Conservation (phyloP, 306 rosid genomes). For the Dalbergia oliveri region DNA sequence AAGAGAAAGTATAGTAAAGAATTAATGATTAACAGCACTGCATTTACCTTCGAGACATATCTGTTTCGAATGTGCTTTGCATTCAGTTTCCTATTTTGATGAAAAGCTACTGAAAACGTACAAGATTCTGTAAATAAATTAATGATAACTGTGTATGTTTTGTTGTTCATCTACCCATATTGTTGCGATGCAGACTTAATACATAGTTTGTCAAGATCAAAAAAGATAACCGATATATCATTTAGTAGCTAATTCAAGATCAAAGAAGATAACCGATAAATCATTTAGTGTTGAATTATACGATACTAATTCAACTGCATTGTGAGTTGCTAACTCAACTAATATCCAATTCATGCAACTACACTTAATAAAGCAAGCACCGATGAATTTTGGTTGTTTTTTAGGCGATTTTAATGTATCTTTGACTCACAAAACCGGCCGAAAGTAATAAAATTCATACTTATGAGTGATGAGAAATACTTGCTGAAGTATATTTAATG, state of each 20-base stretch:
- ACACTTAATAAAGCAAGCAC: background rate
- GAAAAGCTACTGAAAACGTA: background rate
- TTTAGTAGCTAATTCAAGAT: too few species aligned
- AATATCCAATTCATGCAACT: background rate
- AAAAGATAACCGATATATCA: too few species aligned
- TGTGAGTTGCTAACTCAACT: background rate
- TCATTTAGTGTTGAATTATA: background rate
- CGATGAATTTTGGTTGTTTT: background rate
- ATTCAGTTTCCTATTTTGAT: background rate
- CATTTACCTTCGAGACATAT: constrained; percentile 1
- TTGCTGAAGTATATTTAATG: too few species aligned
- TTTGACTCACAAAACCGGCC: background rate
- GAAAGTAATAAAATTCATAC: background rate
- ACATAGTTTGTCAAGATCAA: too few species aligned
- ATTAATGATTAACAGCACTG: constrained; percentile 19
- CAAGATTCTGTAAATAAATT: background rate
- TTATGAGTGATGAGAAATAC: background rate
- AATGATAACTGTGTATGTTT: too few species aligned
- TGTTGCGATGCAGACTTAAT: background rate
- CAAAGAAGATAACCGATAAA: too few species aligned
- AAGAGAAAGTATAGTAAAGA: constrained; percentile 6
- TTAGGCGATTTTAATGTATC: background rate
- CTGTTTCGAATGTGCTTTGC: constrained; percentile 7
- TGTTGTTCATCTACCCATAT: background rate
- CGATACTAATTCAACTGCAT: too few species aligned